These are phyloP conservation scores for Penicillium taxi DNA, from an alignment of 495 filamentous ascomycete species.

Conservation along the genomic window DNA sequence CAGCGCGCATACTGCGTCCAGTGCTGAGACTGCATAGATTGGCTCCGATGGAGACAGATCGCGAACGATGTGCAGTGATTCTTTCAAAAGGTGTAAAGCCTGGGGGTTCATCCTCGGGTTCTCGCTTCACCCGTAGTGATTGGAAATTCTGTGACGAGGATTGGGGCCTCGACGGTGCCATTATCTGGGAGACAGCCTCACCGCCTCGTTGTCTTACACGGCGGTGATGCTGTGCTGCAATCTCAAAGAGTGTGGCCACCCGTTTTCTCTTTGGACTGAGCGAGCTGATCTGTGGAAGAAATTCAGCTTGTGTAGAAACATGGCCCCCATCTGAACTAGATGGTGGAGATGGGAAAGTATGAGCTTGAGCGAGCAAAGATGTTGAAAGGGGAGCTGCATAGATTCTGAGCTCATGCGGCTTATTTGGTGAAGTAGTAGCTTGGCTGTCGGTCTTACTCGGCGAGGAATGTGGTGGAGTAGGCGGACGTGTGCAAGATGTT, in stretches of 20 bases:
- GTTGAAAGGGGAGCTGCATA: conserved; percentile 36
- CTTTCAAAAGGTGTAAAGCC: conserved; percentile 27
- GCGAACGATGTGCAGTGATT: conserved; percentile 24
- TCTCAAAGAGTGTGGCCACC: conserved; percentile 49
- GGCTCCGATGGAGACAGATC: conserved; percentile 33
- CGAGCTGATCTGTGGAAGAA: conserved; percentile 35
- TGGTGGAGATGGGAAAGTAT: conserved; percentile 28
- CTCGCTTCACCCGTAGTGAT: conserved; percentile 30
- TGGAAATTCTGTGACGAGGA: conserved; percentile 32
- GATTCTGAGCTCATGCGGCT: conserved; percentile 28
- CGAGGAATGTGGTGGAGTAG: conserved; percentile 43
- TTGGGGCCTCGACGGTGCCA: conserved; percentile 35
- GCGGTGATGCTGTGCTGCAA: conserved; percentile 48
- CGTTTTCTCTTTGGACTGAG: conserved; percentile 48
- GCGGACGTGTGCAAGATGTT: conserved; percentile 26
- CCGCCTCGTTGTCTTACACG: conserved; percentile 49
- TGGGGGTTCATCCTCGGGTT: conserved; percentile 29
- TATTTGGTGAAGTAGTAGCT: conserved; percentile 5
- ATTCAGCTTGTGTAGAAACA: conserved; percentile 24
- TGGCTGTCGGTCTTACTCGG: conserved; percentile 22
- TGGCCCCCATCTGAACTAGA: conserved; percentile 16
- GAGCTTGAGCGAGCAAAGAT: conserved; percentile 26
- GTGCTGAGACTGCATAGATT: conserved; percentile 22
- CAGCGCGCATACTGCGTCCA: conserved; percentile 10
- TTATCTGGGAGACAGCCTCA: conserved; percentile 47